Base-by-base conservation (phyloP, 1,284 basidiomycete genomes). In the Neotropicomus parvogracilis region DNA sequence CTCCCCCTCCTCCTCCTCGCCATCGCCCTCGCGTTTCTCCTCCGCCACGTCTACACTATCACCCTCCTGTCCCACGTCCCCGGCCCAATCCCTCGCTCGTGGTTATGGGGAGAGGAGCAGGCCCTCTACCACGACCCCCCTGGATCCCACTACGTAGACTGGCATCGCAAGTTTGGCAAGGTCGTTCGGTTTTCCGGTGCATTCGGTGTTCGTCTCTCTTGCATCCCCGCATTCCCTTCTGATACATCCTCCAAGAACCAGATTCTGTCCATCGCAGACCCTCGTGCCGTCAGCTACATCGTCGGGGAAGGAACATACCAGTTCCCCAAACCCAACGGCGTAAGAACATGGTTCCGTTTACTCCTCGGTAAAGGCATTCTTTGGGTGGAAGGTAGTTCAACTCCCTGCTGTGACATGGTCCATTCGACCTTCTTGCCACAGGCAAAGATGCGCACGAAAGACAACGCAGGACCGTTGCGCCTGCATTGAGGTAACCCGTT, bases 331-430 rank as follows among this genome's bases (percentile, higher is more conserved):
- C 77, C 79, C 9, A 59, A 68, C 40, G 80, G 80, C 29, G 80
- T 81, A 20, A 71, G 80, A 48, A 74, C 72, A 14, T 82, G 80
- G 80, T 82, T 82, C 57, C 71, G 70, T 50, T 74, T 74, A 26
- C 72, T 79, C 2, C 67, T 80, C 4, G 80, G 80, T 14, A 72
- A 81, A 62, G 80, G 80, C n/a, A 75, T 82, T 48, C 70, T 82
- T 16, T 81, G 78, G 75, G 71, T 79, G 14, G 80, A 82, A 74
- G 79, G 78, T 77, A 49, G 54, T 34, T 24, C 8, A 5, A 17
- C 50, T 19, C 8, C 33, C 14, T 28, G 10, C 40, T 31, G 38
- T 47, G 20, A 27, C 17, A 28, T 24, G 5, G 16, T 34, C 27
- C 43, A 9, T 44, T 24, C 29, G 38, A 49, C 34, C 38, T 32